These are phyloP conservation scores for Diaporthe vaccinii DNA, from an alignment of 2,329 filamentous ascomycete genomes.

Conservation along the genomic window DNA sequence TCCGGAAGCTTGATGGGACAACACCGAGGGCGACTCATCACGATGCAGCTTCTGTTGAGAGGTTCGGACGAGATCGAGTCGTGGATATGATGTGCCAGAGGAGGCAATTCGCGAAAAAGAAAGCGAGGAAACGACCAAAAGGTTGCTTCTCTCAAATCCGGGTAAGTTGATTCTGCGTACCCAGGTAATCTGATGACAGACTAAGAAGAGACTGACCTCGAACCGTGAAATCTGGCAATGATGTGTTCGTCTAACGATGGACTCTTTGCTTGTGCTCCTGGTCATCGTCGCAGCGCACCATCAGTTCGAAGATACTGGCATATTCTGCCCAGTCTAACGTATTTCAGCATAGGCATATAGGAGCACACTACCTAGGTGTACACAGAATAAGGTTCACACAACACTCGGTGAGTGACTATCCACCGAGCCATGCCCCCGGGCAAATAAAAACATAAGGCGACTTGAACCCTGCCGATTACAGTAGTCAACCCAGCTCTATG, in stretches of 20 bases:
- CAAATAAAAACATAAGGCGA: neutral
- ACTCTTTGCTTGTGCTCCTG: neutral
- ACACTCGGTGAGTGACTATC: neutral
- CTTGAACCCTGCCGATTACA: fast-evolving
- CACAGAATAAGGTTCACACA: neutral
- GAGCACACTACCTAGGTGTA: neutral
- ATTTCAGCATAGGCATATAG: too few species aligned
- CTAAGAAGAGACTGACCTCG: too few species aligned
- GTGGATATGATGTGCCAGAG: neutral
- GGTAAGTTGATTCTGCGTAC: neutral
- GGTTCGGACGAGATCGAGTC: neutral
- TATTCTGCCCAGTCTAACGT: neutral
- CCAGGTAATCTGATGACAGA: neutral
- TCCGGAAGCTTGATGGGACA: neutral
- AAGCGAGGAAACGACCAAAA: neutral
- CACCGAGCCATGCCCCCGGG: neutral
- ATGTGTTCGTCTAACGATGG: neutral
- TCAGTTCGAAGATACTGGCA: neutral
- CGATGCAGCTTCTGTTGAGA: neutral
- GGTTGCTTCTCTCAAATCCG: too few species aligned
- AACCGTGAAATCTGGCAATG: neutral
- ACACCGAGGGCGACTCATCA: neutral
- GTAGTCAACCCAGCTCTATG: neutral
- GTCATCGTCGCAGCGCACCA: too few species aligned
- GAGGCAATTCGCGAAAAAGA: neutral